Evolutionary conservation across 176 grass and related monocot species (phyloP), one percentile per base, ranked within the genome.

Genomic region (Ensete ventricosum): DNA sequence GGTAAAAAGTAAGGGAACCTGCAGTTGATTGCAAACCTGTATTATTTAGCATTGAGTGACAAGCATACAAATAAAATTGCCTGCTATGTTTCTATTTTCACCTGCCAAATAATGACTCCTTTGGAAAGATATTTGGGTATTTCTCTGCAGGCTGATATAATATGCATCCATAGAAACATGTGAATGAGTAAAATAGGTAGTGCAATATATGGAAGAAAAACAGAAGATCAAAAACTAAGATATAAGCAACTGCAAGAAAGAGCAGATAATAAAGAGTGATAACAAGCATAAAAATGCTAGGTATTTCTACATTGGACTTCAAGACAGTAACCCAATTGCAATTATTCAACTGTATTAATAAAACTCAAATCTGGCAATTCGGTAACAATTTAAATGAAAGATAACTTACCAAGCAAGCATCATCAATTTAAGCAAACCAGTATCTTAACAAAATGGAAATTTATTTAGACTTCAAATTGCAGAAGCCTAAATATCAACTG

Each of bases 1-100:
- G 88, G 88, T 11, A 90, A 79, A 76, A 86, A 90, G 63, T 90
- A 90, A 2, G 84, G 88, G 87, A 90, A 87, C 82, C 88, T 90
- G 72, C 69, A 90, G 67, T 20, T 24, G 10, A 79, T 81, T 82
- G 73, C 11, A 75, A 11, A 50, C 9, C 27, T 79, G 14, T 69
- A 26, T 81, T 79, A 11, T 76, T 43, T 74, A 79, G 54, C 76
- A 69, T 51, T 14, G 58, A 52, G 51, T 11, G 43, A 52, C 19
- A 69, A 52, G 72, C 72, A 17, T 7, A 17, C 16, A 48, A 69
- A 49, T 8, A 64, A 73, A 43, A 55, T 66, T 75, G 24, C 66
- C 52, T 66, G 51, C 22, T 62, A 21, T 70, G n/a, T 73, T 52
- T 11, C 67, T 62, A 72, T 64, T 26, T 57, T 83, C 76, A 84